phyloP scores from a whole-genome alignment of 768 basidiomycete species.

The Auricularia sp. region DNA sequence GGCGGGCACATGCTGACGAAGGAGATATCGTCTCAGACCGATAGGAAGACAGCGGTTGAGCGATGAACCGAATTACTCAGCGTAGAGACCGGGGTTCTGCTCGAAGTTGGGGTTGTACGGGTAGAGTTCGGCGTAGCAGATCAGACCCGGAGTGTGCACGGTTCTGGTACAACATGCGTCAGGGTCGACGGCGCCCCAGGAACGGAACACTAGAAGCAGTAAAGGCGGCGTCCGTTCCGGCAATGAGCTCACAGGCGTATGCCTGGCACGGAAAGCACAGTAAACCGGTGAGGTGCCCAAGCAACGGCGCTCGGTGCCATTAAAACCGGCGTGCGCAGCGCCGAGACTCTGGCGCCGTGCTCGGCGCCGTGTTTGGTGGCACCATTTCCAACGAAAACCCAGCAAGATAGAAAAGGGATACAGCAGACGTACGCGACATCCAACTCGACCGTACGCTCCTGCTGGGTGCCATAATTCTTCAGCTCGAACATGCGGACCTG shows the following conservation, averaged over 20 bases:
- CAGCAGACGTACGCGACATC: neutral
- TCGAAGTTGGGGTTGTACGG: neutral
- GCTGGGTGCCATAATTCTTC: neutral
- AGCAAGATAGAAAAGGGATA: too few relatives aligned
- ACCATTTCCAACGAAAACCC: too few relatives aligned
- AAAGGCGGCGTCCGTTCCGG: neutral
- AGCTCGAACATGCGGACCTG: neutral
- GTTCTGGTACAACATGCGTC: neutral
- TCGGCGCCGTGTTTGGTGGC: too few relatives aligned
- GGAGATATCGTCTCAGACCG: too few relatives aligned
- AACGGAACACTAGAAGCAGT: neutral
- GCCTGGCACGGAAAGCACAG: too few relatives aligned
- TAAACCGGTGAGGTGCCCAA: neutral
- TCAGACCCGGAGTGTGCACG: neutral
- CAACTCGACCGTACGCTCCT: neutral
- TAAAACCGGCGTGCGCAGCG: neutral
- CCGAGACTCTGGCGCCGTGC: neutral
- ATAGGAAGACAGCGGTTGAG: too few relatives aligned
- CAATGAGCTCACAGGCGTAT: neutral
- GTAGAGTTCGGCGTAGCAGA: constrained; percentile 1
- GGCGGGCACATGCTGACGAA: neutral
- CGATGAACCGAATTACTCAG: neutral
- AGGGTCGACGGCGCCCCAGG: neutral
- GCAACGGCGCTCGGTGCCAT: neutral
- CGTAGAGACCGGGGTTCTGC: neutral